A percentile compares a stretch with the other conserved stretches of the same genome.
Conservation (phyloP, 495 filamentous ascomycete species). For the Aspergillus coremiiformis region DNA sequence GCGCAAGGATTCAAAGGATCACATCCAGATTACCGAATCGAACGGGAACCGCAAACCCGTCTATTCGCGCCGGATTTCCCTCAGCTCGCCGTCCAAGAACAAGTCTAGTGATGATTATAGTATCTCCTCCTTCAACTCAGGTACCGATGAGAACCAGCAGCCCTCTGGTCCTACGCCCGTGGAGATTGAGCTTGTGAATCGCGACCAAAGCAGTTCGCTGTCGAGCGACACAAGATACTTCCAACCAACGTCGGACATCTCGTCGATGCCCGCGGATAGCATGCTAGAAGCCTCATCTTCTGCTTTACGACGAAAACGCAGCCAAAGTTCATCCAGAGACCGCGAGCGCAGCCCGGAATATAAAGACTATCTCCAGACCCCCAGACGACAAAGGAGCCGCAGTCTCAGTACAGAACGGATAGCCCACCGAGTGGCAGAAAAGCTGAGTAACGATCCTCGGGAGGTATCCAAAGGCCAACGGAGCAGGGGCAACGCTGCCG, state of each 20-base stretch:
- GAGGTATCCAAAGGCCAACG: constrained; percentile 44
- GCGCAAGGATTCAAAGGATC: constrained; percentile 56
- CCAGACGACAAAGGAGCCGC: constrained; percentile 56
- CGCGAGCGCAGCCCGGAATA: constrained; percentile 29
- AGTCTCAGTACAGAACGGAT: constrained; percentile 70
- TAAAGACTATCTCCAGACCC: constrained; percentile 57
- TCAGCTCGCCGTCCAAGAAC: constrained; percentile 49
- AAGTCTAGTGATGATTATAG: constrained; percentile 51
- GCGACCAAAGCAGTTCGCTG: constrained; percentile 49
- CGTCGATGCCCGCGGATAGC: constrained; percentile 82
- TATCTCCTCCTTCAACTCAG: constrained; percentile 60
- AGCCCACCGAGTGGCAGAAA: constrained; percentile 63
- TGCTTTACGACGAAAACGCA: constrained; percentile 46
- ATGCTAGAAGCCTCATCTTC: constrained; percentile 65
- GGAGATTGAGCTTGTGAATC: constrained; percentile 72
- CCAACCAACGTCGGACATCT: constrained; percentile 69
- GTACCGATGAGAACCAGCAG: constrained; percentile 67
- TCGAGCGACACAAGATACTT: constrained; percentile 57
- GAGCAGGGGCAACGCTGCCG: constrained; percentile 55
- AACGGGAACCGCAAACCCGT: constrained; percentile 57
- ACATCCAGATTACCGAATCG: constrained; percentile 75
- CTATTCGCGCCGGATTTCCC: constrained; percentile 56
- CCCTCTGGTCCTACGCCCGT: constrained; percentile 61
- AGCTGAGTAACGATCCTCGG: constrained; percentile 45
- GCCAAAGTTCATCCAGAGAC: constrained; percentile 49